Evolutionary conservation across 495 filamentous ascomycete species (phyloP), one percentile per base, ranked within the genome.

Genomic region (Lasiosphaeria ovina): DNA sequence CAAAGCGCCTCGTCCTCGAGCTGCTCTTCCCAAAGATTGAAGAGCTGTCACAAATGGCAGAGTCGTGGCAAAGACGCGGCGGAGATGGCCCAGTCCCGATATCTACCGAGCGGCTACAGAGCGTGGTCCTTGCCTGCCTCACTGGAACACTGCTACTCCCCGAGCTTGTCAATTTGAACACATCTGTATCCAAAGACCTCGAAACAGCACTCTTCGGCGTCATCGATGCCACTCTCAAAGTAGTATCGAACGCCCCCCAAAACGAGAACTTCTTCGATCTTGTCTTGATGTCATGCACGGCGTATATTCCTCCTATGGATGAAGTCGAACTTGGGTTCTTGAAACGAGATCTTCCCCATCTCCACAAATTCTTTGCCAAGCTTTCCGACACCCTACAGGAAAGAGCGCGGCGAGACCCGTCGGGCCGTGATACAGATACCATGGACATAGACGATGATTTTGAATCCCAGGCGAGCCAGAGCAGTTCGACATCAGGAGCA

Each of bases 391-490:
- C 75, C 3, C 73, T 90, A 32, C 80, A 83, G 38, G 74, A 74
- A 17, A 77, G 66, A 44, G 48, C 57, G 6, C 51, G 55, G 6
- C 66, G 62, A 34, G 69, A 69, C 42, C 64, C 64, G 6, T 69
- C 68, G 14, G 55, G 62, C 4, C 62, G 71, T 0, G 59, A 68
- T 11, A 72, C 75, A 38, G 87, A 93, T 64, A 63, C 75, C 12
- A 92, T 96, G 89, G 92, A 96, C 58, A 68, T 96, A 31, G 92
- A 96, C 62, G 84, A 88, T 54, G 83, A 81, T 12, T 86, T 92
- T 34, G 81, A 85, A 34, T 80, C 80, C 3, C 79, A 85, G 51
- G 66, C 69, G 51, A 86, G 80, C 61, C 77, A 78, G 44, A 72
- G 60, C 51, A 79, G 74, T 67, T 45, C 62, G 17, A 66, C 68